Base-by-base conservation (phyloP, 2,329 filamentous ascomycete genomes). In the Nemania sp. region DNA sequence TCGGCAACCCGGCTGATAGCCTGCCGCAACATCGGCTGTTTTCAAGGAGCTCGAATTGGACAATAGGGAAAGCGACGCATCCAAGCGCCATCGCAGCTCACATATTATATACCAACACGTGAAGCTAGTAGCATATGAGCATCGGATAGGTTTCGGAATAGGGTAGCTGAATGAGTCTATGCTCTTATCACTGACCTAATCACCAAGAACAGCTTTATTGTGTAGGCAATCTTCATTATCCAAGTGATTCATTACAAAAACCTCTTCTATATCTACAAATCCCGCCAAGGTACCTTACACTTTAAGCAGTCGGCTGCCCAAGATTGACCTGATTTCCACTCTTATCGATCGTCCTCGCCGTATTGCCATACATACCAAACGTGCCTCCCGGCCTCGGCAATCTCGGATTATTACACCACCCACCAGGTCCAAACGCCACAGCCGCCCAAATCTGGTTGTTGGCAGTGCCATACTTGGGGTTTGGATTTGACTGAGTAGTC, bases 351-450 rank as follows among this genome's bases (percentile, higher is more conserved):
- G 41, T 59, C 41, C 10, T 22, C 38, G 41, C 41, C 1, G 41
- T n/a, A 49, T 59, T 24, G 6, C 41, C 56, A 22, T 49, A 58
- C 18, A n/a, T n/a, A n/a, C 55, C 41, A n/a, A 22, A 59, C 26
- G 41, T 49, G 56, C 56, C n/a, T 47, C 55, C 41, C 27, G 41
- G 55, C 26, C 55, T 59, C 26, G 56, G 56, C 26, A 59, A 32
- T 13, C 41, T 59, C 41, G 55, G 55, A 32, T 47, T 47, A 49
- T 47, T 58, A n/a, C 55, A 58, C 41, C 41, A 58, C 3, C 55
- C 41, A 10, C 41, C 55, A 10, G 41, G 24, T 13, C 38, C 55
- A n/a, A 58, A 58, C 55, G 55, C 55, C 18, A 24, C 18, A 15
- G n/a, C 47, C 15, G 35, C 41, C 55, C 55, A 58, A 49, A 22